Base-by-base conservation (phyloP, 73 alveolate species). In the Urostyla sp. region DNA sequence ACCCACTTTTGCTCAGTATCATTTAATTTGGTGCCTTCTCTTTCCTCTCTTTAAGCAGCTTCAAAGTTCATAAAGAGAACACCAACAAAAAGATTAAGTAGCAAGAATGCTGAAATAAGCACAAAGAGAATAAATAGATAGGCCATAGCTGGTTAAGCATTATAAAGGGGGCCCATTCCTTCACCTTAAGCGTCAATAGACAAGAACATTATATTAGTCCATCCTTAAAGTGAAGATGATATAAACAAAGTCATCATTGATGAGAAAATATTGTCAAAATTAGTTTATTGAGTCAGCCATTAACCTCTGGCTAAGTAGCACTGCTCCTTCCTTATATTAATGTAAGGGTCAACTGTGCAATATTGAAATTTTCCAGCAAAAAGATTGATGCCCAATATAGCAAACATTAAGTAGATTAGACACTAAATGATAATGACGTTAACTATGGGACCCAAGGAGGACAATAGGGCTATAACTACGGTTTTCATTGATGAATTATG, bases 21-120 rank as follows among this genome's bases (percentile, higher is more conserved):
- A 11, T 90, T 67, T 18, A 87, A 40, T 3, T 74, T 36, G 6
- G 75, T 53, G 15, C 80, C 73, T 40, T 74, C 91, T 56, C 49
- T 88, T 73, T 80, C 94, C 32, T 87, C 81, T 21, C 87, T 81
- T 36, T 88, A 67, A 21, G 98, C 98, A 34, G 87, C 91, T 53
- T 94, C 90, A 46, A 90, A 96, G 77, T 92, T 94, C 52, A 83
- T 87, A 57, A 93, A 92, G 85, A 96, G 87, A 34, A 96, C 98
- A 36, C 98, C 99, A 49, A 95, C 95, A 84, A 96, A 94, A 66
- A 95, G 58, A 85, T 96, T 96, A 72, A 95, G 52, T 34, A 95
- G 90, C 52, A 96, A 91, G 82, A 92, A 92, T 0, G 97, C 88
- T 0, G 94, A 97, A 0, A 96, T 88, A 55, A 92, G 72, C 44